Conservation (phyloP, 768 basidiomycete genomes). For the Termitomyces sp. region DNA sequence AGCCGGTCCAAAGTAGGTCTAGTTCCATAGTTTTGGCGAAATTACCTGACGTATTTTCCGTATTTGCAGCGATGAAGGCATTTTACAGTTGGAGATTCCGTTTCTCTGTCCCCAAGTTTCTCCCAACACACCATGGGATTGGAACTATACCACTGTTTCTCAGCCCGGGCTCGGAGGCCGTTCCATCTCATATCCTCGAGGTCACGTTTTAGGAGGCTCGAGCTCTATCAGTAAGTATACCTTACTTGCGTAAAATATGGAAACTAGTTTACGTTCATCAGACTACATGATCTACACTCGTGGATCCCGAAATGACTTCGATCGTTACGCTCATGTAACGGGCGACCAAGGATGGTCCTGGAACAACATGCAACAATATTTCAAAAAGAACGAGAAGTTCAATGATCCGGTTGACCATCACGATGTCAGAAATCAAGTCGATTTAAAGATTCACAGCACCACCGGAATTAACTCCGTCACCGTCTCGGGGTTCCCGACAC, state of each 20-base stretch:
- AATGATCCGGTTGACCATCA: constrained; percentile 18
- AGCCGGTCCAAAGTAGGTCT: constrained; percentile 5
- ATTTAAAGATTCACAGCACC: constrained; percentile 23
- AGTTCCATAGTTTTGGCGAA: not conserved
- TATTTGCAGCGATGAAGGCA: constrained; percentile 1
- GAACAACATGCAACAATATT: constrained; percentile 22
- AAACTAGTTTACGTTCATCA: not conserved
- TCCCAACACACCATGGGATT: constrained; percentile 8
- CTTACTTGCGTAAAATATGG: not conserved
- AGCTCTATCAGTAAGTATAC: constrained; percentile 5
- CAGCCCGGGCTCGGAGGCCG: constrained; percentile 6
- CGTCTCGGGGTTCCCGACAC: constrained; percentile 16
- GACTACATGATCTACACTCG: not conserved
- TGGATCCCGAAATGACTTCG: constrained; percentile 20
- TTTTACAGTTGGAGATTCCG: constrained; percentile 1
- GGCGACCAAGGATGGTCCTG: constrained; percentile 29
- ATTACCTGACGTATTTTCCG: not conserved
- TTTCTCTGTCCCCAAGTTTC: constrained; percentile 1
- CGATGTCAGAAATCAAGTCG: constrained; percentile 21
- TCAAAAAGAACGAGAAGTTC: constrained; percentile 23
- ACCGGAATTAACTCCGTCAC: constrained; percentile 18
- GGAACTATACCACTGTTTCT: constrained; percentile 9
- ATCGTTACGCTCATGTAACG: constrained; percentile 22
- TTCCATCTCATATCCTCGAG: constrained; percentile 5
- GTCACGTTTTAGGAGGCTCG: constrained; percentile 6